Evolutionary conservation across 2,329 filamentous ascomycete species (phyloP).

Genomic region (Ilyonectria robusta): DNA sequence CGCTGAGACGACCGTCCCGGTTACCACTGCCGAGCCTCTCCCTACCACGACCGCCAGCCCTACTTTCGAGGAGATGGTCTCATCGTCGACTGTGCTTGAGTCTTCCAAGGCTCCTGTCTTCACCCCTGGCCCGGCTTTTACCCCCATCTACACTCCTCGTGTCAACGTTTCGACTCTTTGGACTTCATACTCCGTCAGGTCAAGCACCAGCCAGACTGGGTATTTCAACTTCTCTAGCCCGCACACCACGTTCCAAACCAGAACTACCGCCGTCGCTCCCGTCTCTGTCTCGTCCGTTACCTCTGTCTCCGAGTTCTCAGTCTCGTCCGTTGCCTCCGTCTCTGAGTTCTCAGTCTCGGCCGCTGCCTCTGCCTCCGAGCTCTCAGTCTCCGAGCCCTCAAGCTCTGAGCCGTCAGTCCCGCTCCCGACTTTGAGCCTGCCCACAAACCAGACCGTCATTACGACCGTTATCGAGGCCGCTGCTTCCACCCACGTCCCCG

Average conservation of each 20-base stretch:
- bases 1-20: conserved; percentile 1
- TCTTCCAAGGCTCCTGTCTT: background rate
- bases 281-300: conserved; percentile 7
- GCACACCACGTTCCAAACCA: conserved; percentile 35
- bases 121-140: conserved; percentile 3
- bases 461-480: conserved; percentile 11
- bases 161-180: conserved; percentile 18
- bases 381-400: conserved; percentile 18
- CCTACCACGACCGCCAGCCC: conserved; percentile 28
- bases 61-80: conserved; percentile 6
- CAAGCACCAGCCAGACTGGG: conserved; percentile 23
- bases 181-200: conserved; percentile 23
- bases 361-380: too few relatives aligned
- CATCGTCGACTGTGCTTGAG: background rate
- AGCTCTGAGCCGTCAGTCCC: conserved; percentile 17
- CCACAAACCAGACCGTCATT: conserved; percentile 33
- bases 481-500: conserved; percentile 32
- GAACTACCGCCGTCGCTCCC: conserved; percentile 34
- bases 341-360: background rate
- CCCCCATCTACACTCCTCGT: conserved; percentile 22
- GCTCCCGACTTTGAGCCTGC: conserved; percentile 35
- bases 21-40: conserved; percentile 24
- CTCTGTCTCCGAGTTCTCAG: background rate
- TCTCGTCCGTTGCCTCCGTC: background rate
- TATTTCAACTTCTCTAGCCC: conserved; percentile 33